A percentile compares a stretch with the other conserved stretches of the same genome.
phyloP scores from a whole-genome alignment of 192 early-diverging fungal genomes.

The Piromyces finnis region DNA sequence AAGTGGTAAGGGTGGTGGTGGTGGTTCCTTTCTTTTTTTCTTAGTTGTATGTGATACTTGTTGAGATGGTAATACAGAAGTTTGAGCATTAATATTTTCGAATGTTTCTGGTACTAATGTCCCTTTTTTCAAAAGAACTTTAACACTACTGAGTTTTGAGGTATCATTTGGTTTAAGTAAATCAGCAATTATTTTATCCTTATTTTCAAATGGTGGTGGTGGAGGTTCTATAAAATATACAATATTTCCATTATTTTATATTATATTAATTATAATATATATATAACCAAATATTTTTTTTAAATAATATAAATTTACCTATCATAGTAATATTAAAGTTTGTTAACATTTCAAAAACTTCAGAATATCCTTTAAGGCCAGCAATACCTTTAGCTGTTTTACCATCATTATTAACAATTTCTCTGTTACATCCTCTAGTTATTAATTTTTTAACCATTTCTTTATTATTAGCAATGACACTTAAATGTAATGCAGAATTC shows the following conservation, averaged over 20 bases:
- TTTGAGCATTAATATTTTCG: not conserved
- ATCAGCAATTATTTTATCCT: not conserved
- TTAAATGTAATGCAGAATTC: not conserved
- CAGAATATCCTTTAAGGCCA: not conserved
- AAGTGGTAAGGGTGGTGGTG: not conserved
- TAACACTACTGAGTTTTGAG: not conserved
- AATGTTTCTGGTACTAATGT: not conserved
- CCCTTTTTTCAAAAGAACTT: not conserved
- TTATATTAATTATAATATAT: too few relatives aligned
- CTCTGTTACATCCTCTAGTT: not conserved
- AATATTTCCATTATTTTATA: too few relatives aligned
- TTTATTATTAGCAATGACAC: not conserved
- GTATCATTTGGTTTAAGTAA: not conserved
- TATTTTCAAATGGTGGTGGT: not conserved
- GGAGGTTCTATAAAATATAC: not conserved
- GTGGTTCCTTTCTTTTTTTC: not conserved
- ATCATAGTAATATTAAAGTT: not conserved
- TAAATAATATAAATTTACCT: too few relatives aligned
- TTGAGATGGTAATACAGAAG: not conserved
- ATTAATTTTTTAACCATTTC: not conserved
- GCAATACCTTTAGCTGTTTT: not conserved
- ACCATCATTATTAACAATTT: not conserved
- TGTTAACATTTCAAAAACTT: not conserved
- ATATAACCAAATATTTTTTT: too few relatives aligned
- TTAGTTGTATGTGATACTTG: not conserved